phyloP scores from a whole-genome alignment of 2,329 filamentous ascomycete species.

The Phialemoniopsis sp. region DNA sequence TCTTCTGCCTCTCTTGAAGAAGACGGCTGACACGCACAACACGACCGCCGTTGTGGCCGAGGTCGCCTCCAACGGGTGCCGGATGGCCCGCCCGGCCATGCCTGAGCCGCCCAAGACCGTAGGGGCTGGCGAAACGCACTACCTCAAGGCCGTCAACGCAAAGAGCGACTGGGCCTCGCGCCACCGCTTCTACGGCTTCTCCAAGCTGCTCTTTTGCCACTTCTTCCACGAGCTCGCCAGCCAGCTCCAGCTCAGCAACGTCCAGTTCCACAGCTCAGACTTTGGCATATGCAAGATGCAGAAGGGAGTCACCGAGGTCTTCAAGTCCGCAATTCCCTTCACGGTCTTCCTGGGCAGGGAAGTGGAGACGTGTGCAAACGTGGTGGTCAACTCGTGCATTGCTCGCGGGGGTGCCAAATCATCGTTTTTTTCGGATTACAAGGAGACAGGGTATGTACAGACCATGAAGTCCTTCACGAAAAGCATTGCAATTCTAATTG shows the following conservation, averaged over 20 bases:
- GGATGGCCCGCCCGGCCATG: background rate
- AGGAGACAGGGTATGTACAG: background rate
- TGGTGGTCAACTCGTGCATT: conserved; percentile 1
- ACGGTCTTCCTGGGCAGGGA: background rate
- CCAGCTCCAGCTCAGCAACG: background rate
- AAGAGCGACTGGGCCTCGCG: background rate
- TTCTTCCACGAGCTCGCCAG: background rate
- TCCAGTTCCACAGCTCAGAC: background rate
- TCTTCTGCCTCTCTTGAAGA: background rate
- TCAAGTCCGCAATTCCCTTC: background rate
- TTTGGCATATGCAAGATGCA: background rate
- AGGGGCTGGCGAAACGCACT: background rate
- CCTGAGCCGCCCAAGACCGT: background rate
- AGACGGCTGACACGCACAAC: background rate
- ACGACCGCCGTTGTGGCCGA: background rate
- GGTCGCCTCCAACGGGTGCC: background rate
- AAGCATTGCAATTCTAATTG: no score
- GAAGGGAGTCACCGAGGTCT: background rate
- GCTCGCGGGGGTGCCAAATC: background rate
- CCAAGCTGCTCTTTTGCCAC: background rate
- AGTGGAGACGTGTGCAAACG: conserved; percentile 1
- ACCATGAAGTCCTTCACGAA: no score
- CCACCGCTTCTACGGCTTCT: background rate
- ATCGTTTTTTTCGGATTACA: background rate
- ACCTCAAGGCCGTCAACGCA: background rate